Conservation (phyloP, 2,329 filamentous ascomycete genomes). For the Colletotrichum sp. region DNA sequence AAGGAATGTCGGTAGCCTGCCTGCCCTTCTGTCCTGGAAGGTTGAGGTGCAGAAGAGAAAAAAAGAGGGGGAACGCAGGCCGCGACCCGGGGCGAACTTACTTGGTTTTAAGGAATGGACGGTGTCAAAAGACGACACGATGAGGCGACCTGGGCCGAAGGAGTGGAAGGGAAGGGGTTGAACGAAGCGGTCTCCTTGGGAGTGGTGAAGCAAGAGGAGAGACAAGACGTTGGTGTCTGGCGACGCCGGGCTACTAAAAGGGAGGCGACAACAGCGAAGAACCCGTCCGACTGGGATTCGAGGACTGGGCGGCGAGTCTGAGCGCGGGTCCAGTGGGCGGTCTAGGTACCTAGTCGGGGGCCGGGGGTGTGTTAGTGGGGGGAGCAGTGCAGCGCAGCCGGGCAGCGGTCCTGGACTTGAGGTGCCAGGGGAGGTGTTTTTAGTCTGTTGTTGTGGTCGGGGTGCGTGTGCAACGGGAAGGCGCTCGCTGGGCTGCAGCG, state of each 20-base stretch:
- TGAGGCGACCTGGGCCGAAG: constrained; percentile 16
- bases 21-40: constrained; percentile 22
- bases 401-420: background rate
- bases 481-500: background rate
- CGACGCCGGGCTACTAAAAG: constrained; percentile 18
- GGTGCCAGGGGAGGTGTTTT: background rate
- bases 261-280: constrained; percentile 1
- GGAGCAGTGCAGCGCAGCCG: background rate
- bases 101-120: constrained; percentile 22
- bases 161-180: constrained; percentile 5
- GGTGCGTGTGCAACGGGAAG: background rate
- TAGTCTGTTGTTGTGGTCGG: background rate
- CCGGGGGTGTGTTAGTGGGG: background rate
- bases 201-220: constrained; percentile 23
- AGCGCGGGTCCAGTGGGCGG: background rate
- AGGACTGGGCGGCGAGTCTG: constrained; percentile 13
- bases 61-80: constrained; percentile 5
- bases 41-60: constrained; percentile 14
- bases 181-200: constrained; percentile 26
- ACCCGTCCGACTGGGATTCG: constrained; percentile 17
- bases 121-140: constrained; percentile 19
- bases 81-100: constrained; percentile 2
- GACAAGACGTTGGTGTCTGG: constrained; percentile 21
- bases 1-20: constrained; percentile 19
- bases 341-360: background rate